Conservation (phyloP, 257 asterid species). For the Phtheirospermum japonicum region DNA sequence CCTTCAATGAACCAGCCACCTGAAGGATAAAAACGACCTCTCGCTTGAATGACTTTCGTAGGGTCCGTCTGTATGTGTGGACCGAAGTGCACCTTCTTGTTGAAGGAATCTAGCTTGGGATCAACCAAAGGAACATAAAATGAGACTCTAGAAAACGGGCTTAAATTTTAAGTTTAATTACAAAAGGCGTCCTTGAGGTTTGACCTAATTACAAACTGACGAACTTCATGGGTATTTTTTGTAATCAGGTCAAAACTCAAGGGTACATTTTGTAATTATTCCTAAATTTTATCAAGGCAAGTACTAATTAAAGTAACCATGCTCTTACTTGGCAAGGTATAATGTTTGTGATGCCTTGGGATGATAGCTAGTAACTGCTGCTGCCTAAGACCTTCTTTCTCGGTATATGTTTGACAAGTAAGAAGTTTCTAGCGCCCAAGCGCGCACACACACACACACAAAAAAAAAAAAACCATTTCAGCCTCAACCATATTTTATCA, state of each 20-base stretch:
- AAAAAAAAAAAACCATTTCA: conserved; percentile 22
- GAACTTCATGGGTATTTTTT: too few species aligned
- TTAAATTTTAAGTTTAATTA: too few species aligned
- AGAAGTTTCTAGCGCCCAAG: conserved; percentile 59
- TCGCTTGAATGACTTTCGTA: conserved; percentile 51
- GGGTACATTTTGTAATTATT: neutral
- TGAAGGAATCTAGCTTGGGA: conserved; percentile 53
- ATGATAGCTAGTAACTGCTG: conserved; percentile 82
- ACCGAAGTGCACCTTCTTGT: conserved; percentile 87
- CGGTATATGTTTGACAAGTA: conserved; percentile 77
- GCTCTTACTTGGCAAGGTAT: conserved; percentile 77
- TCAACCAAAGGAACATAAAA: conserved; percentile 24
- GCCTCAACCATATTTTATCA: conserved; percentile 26
- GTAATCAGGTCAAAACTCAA: too few species aligned
- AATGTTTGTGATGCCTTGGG: conserved; percentile 98
- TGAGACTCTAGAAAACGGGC: conserved; percentile 23
- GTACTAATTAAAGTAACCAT: conserved; percentile 5
- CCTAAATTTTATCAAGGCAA: conserved; percentile 9
- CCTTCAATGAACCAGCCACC: conserved; percentile 40
- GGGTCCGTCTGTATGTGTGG: conserved; percentile 61
- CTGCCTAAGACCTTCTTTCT: conserved; percentile 89
- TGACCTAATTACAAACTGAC: neutral
- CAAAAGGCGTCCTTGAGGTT: too few species aligned
- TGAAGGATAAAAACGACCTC: conserved; percentile 59
- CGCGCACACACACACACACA: neutral